phyloP scores from a whole-genome alignment of 2,329 filamentous ascomycete species.

The Trichoderma sp. region DNA sequence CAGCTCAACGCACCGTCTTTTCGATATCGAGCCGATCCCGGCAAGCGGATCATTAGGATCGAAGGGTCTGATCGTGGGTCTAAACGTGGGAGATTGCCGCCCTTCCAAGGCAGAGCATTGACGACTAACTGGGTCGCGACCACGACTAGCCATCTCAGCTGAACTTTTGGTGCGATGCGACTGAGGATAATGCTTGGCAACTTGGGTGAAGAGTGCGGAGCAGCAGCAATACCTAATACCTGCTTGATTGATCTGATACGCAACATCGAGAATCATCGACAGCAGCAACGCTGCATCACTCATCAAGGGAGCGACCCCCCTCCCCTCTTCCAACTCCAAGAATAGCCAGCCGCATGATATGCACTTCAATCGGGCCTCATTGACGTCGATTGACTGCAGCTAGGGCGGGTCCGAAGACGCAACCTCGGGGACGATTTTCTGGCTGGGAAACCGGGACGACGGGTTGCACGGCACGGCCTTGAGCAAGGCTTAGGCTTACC shows the following conservation, averaged over 20 bases:
- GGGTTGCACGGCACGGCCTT: constrained; percentile 13
- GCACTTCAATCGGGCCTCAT: constrained; percentile 1
- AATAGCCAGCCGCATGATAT: constrained; percentile 10
- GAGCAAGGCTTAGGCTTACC: constrained; percentile 1
- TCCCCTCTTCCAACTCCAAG: not conserved
- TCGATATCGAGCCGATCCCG: not conserved
- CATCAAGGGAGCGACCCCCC: not conserved
- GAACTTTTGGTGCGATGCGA: not conserved
- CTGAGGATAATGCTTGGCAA: not conserved
- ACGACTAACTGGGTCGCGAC: not conserved
- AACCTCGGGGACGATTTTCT: not conserved
- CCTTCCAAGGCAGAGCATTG: not conserved
- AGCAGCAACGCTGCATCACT: not conserved
- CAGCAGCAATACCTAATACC: not conserved
- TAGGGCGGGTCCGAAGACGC: constrained; percentile 12
- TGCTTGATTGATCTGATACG: no score
- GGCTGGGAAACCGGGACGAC: constrained; percentile 3
- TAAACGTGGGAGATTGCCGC: not conserved
- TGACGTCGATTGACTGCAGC: constrained; percentile 18
- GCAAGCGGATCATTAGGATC: not conserved
- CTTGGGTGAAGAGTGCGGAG: not conserved
- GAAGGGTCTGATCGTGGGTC: not conserved
- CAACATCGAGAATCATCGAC: not conserved
- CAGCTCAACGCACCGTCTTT: not conserved
- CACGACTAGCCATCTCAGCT: not conserved